phyloP scores from a whole-genome alignment of 2,329 filamentous ascomycete genomes.

The Plectosphaerella plurivora region DNA sequence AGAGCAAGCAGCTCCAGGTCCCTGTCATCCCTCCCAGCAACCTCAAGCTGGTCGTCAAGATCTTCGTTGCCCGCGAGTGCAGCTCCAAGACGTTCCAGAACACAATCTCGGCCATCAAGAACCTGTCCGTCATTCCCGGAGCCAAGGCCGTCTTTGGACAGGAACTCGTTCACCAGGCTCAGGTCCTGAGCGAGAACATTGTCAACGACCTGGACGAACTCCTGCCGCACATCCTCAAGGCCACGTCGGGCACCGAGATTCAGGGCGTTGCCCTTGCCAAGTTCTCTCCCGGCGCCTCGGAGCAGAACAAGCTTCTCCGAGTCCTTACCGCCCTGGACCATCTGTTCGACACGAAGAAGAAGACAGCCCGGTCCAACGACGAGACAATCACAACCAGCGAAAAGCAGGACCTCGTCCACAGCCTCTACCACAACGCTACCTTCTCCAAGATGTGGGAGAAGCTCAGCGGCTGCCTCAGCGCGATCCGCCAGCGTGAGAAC shows the following conservation, averaged over 20 bases:
- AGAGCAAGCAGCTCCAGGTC: constrained; percentile 60
- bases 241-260: constrained; percentile 86
- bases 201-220: constrained; percentile 80
- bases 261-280: constrained; percentile 91
- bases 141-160: constrained; percentile 89
- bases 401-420: constrained; percentile 81
- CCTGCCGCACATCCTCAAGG: constrained; percentile 79
- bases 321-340: constrained; percentile 94
- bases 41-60: constrained; percentile 89
- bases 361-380: constrained; percentile 36
- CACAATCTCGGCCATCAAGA: constrained; percentile 97
- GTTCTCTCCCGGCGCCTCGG: constrained; percentile 92
- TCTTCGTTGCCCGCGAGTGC: constrained; percentile 92
- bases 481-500: constrained; percentile 86
- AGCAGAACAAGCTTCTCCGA: constrained; percentile 91
- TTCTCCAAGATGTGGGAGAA: constrained; percentile 91
- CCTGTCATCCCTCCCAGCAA: constrained; percentile 87
- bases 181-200: constrained; percentile 78
- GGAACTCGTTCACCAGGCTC: constrained; percentile 84
- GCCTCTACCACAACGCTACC: constrained; percentile 84
- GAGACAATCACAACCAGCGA: constrained; percentile 52
- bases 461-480: constrained; percentile 80
- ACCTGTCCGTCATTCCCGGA: constrained; percentile 86
- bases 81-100: constrained; percentile 98
- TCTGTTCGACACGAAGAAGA: constrained; percentile 80